Evolutionary conservation across 306 rosid species (phyloP), one percentile per base, ranked within the genome.

Genomic region (Cucurbita maxima): DNA sequence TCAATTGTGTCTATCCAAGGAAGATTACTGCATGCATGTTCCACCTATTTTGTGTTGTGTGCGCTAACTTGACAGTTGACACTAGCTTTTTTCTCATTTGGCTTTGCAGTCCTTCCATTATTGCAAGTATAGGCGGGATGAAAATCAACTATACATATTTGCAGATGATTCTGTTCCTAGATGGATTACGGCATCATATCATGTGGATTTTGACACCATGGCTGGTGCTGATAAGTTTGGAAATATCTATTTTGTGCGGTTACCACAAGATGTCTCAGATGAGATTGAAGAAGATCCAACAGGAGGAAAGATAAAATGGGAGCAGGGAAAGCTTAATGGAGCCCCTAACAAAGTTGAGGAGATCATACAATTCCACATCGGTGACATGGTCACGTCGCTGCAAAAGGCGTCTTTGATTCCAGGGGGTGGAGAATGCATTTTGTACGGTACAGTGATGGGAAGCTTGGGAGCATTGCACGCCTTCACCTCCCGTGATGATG

Each of bases 261-360:
- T 94, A 81, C 84, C 91, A 4, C 97, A 91, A 79, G 99, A 94
- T 75, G 95, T 94, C 60, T 91, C 99, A 19, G 97, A 89, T 73
- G 99, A 89, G 91, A 84, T 94, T 52, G 99, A 94, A 85, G 99
- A 94, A 85, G 97, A 94, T 81, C 99, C 97, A 78, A 94, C 95
- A 5, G 99, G 99, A 40, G 97, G 99, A 70, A 91, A 87, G 84
- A 94, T 94, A 69, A 94, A 91, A 80, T 94, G 99, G 97, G 96
- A 94, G 81, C 97, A 91, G 79, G 97, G 97, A 58, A 94, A 86
- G 82, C 80, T 94, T 81, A 91, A 94, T 81, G 99, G 99, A 51
- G 97, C 99, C 70, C 91, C 96, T 64, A 94, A 94, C 86, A 94
- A 94, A 84, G 88, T 94, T 15, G 97, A 94, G 79, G 99, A 94